Evolutionary conservation across 306 rosid species (phyloP).

Genomic region (Medicago truncatula): DNA sequence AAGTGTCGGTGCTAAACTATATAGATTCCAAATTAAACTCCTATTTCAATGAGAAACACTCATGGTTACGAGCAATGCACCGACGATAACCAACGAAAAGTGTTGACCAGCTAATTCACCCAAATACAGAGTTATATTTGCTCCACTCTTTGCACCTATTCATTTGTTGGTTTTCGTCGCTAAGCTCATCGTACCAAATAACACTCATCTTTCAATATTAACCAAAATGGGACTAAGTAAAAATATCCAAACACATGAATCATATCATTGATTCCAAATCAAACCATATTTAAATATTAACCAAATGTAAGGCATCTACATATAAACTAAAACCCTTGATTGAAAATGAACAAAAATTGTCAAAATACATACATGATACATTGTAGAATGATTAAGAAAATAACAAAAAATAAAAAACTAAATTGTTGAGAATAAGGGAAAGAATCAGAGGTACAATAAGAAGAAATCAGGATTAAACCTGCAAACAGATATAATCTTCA

Average conservation of each 20-base stretch:
- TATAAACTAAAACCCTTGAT: conserved; percentile 16
- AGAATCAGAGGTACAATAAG: not conserved
- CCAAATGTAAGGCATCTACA: not conserved
- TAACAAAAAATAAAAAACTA: not conserved
- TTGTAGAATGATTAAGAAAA: not conserved
- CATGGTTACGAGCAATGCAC: too few relatives aligned
- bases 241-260: not conserved
- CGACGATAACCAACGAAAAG: too few relatives aligned
- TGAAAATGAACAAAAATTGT: conserved; percentile 40
- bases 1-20: not conserved
- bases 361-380: conserved; percentile 33
- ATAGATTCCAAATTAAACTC: conserved; percentile 18
- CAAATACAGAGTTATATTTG: too few relatives aligned
- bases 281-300: conserved; percentile 29
- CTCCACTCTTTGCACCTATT: too few relatives aligned
- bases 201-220: too few relatives aligned
- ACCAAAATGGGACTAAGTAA: not conserved
- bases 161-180: too few relatives aligned
- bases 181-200: too few relatives aligned
- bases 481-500: conserved; percentile 46
- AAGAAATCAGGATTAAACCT: conserved; percentile 49
- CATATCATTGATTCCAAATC: not conserved
- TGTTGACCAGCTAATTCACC: too few relatives aligned
- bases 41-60: not conserved
- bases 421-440: conserved; percentile 16